Base-by-base conservation (phyloP, 1,284 basidiomycete species). In the Irpex sp. region DNA sequence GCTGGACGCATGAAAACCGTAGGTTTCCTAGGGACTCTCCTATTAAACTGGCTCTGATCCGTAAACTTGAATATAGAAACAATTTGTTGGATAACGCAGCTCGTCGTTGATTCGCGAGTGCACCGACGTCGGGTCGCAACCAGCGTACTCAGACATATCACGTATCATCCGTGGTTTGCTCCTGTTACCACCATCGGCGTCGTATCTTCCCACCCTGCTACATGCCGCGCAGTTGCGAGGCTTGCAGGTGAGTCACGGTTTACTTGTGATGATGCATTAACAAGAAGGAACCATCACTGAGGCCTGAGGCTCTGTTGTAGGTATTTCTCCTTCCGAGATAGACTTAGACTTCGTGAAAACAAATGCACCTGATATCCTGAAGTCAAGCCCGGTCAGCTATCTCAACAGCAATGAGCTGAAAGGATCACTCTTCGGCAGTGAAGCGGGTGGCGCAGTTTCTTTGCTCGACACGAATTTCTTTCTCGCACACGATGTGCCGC, bases 61-160 rank as follows among this genome's bases (percentile, higher is more conserved):
- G 31, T 31, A 26, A n/a, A n/a, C n/a, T n/a, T n/a, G 26, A 31
- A 47, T 17, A 15, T 49, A 69, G 66, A 60, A 4, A 54, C 31
- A 11, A 58, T 69, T 7, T 65, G 64, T 9, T 69, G 68, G 68
- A 57, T 69, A 19, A 66, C 68, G 3, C 66, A 69, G 56, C 67
- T 69, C 36, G 66, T 68, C 34, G 67, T 69, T 36, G 57, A 64
- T 26, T 26, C 8, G 13, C 19, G 48, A 19, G 36, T 63, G 15
- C 68, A 67, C 26, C 59, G 65, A 21, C 64, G 59, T 6, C 21
- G 56, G 26, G 67, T 69, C 38, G 66, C 67, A 13, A 69, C 68
- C 9, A 19, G 3, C 38, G 59, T 68, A 34, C 51, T 69, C 5
- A 56, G 26, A 6, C 36, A 17, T 37, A 61, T 69, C 54, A 66